A percentile compares a stretch with the other conserved stretches of the same genome.
These are phyloP conservation scores for Mrakia gelida DNA, from an alignment of 768 basidiomycete species.

Conservation along the genomic window DNA sequence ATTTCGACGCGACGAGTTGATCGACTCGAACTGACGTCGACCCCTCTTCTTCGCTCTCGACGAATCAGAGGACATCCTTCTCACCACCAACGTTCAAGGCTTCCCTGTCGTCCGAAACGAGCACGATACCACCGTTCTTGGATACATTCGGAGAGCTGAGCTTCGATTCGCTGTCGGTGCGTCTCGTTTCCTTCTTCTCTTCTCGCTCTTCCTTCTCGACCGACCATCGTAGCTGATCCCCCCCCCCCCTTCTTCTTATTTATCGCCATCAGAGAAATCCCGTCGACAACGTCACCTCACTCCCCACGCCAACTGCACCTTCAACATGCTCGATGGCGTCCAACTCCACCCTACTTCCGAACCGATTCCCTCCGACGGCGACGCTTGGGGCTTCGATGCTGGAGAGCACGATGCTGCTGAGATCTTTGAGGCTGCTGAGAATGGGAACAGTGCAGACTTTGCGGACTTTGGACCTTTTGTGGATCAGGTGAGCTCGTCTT, in stretches of 20 bases:
- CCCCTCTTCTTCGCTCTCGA: constrained; percentile 9
- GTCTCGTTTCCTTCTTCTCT: constrained; percentile 22
- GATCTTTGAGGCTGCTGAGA: constrained; percentile 44
- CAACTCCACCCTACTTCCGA: background rate
- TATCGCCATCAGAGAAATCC: constrained; percentile 59
- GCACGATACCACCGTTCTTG: constrained; percentile 62
- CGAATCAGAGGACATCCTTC: constrained; percentile 62
- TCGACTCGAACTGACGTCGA: background rate
- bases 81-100: constrained; percentile 73
- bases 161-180: constrained; percentile 78
- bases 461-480: constrained; percentile 73
- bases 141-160: constrained; percentile 84
- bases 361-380: background rate
- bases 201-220: background rate
- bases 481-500: constrained; percentile 64
- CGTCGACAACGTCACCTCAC: constrained; percentile 59
- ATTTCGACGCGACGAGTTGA: background rate
- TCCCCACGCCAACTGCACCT: constrained; percentile 66
- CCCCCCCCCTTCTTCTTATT: background rate
- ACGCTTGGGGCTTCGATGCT: constrained; percentile 35
- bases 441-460: constrained; percentile 51
- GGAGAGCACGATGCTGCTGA: constrained; percentile 64
- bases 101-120: constrained; percentile 75
- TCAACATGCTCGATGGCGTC: constrained; percentile 51
- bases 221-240: background rate